Base-by-base conservation (phyloP, 768 basidiomycete genomes). In the Russula dissimulans region DNA sequence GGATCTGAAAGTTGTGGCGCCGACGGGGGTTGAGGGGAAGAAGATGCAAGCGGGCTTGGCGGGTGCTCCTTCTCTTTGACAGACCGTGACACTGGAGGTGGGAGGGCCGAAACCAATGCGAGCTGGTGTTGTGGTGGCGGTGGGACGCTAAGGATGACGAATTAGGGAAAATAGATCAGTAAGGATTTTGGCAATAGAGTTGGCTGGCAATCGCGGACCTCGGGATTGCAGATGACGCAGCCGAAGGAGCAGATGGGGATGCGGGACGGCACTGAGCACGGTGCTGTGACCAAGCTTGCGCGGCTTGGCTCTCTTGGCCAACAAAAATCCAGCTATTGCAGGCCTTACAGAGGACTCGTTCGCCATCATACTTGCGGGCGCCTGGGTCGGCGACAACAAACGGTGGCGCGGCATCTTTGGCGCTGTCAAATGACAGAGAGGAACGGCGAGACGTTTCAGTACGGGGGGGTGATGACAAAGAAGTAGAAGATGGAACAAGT, bases 341-440 rank as follows among this genome's bases (percentile, higher is more conserved):
- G 47, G 78, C 72, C 56, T 80, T 81, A 66, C 88, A 89, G 0
- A 87, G 75, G 0, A 89, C 76, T 7, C 88, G 80, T 65, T 89
- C 86, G 3, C 82, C 77, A 57, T 90, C 87, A 67, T 85, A 85
- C 67, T 87, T 87, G 63, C 86, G 81, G n/a, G 86, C 80, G 61
- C 84, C 80, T 3, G 83, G 81, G 68, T 90, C 88, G 2, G 44
- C 51, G 10, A 52, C 81, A 79, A 43, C 81, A 71, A 61, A 90
- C 78, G 39, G 82, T 66, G 1, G 77, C 71, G 66, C 79, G 81
- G 61, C 83, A 78, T 66, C 86, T 81, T 36, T 87, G 83, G 59
- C 81, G 75, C 9, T 84, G 81, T 64, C 44, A 50, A 42, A 32
- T n/a, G 48, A 17, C 5, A 17, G 26, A 42, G 49, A 50, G 42